Percentiles rank a stretch among this genome's conserved stretches.
Conservation (phyloP, 768 basidiomycete genomes). For the Stropharia rugosoannulata region DNA sequence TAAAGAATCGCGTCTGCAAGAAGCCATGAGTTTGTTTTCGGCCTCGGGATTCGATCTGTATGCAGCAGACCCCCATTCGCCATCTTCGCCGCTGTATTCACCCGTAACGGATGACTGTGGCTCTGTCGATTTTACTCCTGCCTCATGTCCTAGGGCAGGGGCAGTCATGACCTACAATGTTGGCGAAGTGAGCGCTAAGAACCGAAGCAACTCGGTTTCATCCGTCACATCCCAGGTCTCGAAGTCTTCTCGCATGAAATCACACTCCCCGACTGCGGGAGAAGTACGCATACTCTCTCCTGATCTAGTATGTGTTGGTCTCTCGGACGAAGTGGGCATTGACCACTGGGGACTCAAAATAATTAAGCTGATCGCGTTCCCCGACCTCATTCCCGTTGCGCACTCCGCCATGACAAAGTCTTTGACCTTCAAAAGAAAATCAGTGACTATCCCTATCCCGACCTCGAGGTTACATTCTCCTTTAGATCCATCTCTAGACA, state of each 20-base stretch:
- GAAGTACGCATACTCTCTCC: slow-evolving; percentile 66
- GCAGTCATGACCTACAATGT: slow-evolving; percentile 50
- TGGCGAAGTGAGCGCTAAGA: slow-evolving; percentile 33
- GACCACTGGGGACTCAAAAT: slow-evolving; percentile 79
- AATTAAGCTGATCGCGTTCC: slow-evolving; percentile 74
- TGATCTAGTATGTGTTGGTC: slow-evolving; percentile 74
- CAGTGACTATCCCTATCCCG: not conserved
- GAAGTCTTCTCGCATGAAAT: slow-evolving; percentile 32
- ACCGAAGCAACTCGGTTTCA: not conserved
- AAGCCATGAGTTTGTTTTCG: slow-evolving; percentile 60
- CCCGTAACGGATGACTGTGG: slow-evolving; percentile 23
- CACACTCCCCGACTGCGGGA: slow-evolving; percentile 52
- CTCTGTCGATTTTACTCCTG: slow-evolving; percentile 16
- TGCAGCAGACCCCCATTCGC: slow-evolving; percentile 40
- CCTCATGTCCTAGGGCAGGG: slow-evolving; percentile 18
- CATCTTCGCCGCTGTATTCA: slow-evolving; percentile 23
- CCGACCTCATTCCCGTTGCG: slow-evolving; percentile 58
- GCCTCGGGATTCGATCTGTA: slow-evolving; percentile 68
- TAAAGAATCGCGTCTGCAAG: slow-evolving; percentile 61
- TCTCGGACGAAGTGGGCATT: slow-evolving; percentile 61
- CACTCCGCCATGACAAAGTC: slow-evolving; percentile 8
- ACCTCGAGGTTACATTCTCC: not conserved
- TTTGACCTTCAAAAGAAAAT: slow-evolving; percentile 12
- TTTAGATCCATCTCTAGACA: not conserved
- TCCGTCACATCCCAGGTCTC: slow-evolving; percentile 1